Conservation (phyloP, 257 asterid genomes). For the Solanum raphanifolium region DNA sequence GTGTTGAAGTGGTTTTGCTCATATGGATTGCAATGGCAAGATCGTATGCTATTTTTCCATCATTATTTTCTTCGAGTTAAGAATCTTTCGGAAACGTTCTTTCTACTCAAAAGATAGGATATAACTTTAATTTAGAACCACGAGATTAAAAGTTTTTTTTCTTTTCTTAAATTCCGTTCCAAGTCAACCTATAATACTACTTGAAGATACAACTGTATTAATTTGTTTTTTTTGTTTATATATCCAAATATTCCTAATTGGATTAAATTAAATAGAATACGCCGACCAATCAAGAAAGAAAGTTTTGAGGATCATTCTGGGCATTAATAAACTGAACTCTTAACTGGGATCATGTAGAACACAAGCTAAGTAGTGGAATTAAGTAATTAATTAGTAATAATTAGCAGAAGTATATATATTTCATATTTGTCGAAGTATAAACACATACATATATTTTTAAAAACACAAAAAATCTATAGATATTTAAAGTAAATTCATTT, state of each 20-base stretch:
- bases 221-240: neutral
- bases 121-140: no score
- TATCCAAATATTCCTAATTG: neutral
- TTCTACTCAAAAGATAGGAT: neutral
- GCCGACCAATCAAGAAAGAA: constrained; percentile 44
- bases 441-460: neutral
- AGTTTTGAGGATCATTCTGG: constrained; percentile 2
- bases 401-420: neutral
- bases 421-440: neutral
- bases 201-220: neutral
- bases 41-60: neutral
- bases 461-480: neutral
- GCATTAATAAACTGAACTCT: neutral
- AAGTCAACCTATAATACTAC: neutral
- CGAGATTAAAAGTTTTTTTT: no score
- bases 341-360: constrained; percentile 16
- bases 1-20: neutral
- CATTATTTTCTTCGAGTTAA: neutral
- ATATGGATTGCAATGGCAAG: neutral
- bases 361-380: constrained; percentile 8
- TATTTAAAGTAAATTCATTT: neutral
- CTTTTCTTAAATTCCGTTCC: no score
- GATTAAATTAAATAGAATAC: neutral
- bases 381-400: neutral
- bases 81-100: neutral